Evolutionary conservation across 768 basidiomycete species (phyloP).

Genomic region (Podaxis mareebaensis): DNA sequence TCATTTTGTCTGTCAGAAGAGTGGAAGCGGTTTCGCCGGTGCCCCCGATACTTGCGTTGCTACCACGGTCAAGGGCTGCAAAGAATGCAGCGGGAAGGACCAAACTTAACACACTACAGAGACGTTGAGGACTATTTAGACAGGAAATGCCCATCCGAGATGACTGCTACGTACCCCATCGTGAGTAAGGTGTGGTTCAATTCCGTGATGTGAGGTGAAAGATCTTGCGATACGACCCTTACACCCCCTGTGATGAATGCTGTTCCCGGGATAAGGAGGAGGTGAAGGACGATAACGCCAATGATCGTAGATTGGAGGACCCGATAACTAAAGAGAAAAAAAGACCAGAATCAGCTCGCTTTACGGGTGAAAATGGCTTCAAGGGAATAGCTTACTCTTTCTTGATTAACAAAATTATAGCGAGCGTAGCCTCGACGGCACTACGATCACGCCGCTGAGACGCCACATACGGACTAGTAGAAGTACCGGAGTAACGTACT

Average conservation of each 20-base stretch:
- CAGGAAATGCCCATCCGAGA: background rate
- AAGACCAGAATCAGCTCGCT: background rate
- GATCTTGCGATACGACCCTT: constrained; percentile 63
- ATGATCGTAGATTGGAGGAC: constrained; percentile 70
- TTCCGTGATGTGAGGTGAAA: constrained; percentile 65
- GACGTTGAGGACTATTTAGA: background rate
- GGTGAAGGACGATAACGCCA: constrained; percentile 73
- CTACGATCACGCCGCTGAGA: constrained; percentile 31
- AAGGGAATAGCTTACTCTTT: constrained; percentile 58
- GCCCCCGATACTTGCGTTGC: constrained; percentile 18
- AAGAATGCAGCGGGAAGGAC: constrained; percentile 71
- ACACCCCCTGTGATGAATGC: constrained; percentile 74
- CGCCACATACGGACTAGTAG: background rate
- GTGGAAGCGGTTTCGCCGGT: constrained; percentile 21
- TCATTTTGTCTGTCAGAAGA: constrained; percentile 44
- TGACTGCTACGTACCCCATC: constrained; percentile 52
- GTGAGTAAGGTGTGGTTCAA: constrained; percentile 70
- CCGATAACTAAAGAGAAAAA: constrained; percentile 41
- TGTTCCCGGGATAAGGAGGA: constrained; percentile 69
- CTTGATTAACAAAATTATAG: constrained; percentile 65
- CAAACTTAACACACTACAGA: constrained; percentile 56
- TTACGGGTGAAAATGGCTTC: background rate
- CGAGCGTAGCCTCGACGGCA: constrained; percentile 70
- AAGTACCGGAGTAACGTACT: constrained; percentile 41
- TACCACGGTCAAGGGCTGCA: constrained; percentile 43